Conservation (phyloP, 1,139 yeast species). For the Saccharomyces hybrid region DNA sequence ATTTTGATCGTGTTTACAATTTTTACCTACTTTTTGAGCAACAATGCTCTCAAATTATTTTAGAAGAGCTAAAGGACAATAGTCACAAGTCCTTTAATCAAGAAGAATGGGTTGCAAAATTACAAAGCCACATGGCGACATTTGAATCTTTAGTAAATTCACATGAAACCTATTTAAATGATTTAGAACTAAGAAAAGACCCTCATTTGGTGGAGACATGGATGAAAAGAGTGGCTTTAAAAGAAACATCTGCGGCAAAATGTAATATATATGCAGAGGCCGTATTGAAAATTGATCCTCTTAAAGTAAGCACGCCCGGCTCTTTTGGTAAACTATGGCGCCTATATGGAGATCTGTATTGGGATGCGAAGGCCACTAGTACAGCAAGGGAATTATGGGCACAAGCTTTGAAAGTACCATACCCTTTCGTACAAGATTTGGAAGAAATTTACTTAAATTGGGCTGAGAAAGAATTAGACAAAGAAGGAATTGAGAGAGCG, state of each 20-base stretch:
- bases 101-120: constrained; percentile 14
- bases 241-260: constrained; percentile 34
- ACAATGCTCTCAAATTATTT: constrained; percentile 35
- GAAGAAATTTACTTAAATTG: constrained; percentile 64
- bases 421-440: constrained; percentile 51
- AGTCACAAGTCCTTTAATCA: constrained; percentile 10
- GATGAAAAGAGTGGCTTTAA: constrained; percentile 50
- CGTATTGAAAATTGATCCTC: constrained; percentile 58
- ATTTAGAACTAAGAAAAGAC: constrained; percentile 57
- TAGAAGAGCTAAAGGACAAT: constrained; percentile 29
- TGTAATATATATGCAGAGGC: constrained; percentile 60
- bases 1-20: constrained; percentile 60
- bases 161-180: constrained; percentile 53
- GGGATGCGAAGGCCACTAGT: constrained; percentile 43
- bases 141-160: constrained; percentile 51
- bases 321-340: constrained; percentile 56
- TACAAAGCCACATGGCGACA: constrained; percentile 40
- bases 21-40: constrained; percentile 59
- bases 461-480: constrained; percentile 49
- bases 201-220: constrained; percentile 58
- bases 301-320: constrained; percentile 38
- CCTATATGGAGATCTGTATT: constrained; percentile 58
- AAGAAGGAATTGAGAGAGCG: constrained; percentile 48
- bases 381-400: constrained; percentile 61
- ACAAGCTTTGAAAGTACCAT: constrained; percentile 68